Base-by-base conservation (phyloP, 2,329 filamentous ascomycete genomes). In the Dryadomyces quercivorus region DNA sequence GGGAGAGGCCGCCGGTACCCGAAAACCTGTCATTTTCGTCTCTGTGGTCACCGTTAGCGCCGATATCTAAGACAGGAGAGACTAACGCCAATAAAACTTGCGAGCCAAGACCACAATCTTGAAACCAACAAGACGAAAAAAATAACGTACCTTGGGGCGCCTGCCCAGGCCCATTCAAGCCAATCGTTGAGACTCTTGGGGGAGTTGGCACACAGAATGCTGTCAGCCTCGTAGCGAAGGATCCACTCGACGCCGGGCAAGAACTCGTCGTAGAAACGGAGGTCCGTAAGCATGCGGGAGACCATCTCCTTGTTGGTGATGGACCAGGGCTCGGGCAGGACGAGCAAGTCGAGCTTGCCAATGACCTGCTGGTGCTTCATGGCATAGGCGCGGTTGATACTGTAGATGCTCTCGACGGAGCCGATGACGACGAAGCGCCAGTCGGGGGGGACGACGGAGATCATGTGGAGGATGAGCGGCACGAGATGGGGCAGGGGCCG, bases 371-470 rank as follows among this genome's bases (percentile, higher is more conserved):
- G 75, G 57, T 74, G 69, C 60, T 73, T 70, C 50, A 74, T 72
- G 22, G 74, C 70, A 52, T 70, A 70, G 55, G 71, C 70, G 45
- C 73, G 66, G 22, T 68, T 68, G 10, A 80, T 65, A 57, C 67
- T 69, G 46, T 69, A 64, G 22, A 75, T 69, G 53, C 75, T 78
- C 59, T 71, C 65, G 38, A 71, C 68, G 36, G 75, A 73, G 52
- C 76, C 75, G 58, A 78, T 69, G 61, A 78, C 77, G 57, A 75
- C 62, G 62, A 78, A 77, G 47, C 71, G 72, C 76, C 76, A 80
- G 61, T 79, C 76, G 7, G 73, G 71, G 2, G 75, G 75, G 1
- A 77, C 72, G 21, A 77, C 73, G 3, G 71, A 65, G 38, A 75
- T 72, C 71, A 77, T 76, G 64, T 78, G 75, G 44, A 77, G 65